phyloP scores from a whole-genome alignment of 768 basidiomycete species.

The Tricholoma sp. region DNA sequence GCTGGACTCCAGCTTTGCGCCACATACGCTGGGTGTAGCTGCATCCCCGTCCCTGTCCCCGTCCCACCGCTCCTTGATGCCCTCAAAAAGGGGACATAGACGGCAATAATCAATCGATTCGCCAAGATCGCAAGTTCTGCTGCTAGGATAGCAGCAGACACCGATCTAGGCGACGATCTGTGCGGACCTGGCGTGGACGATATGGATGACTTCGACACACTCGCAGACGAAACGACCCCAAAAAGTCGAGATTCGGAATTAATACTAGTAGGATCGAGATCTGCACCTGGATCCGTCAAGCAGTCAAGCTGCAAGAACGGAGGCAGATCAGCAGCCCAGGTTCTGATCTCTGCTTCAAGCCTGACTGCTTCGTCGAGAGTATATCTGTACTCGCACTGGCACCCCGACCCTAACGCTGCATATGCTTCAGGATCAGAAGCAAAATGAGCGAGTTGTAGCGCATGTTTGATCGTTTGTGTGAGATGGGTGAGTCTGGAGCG shows the following conservation, averaged over 20 bases:
- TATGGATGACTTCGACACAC: no score
- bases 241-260: neutral
- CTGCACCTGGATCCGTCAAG: no score
- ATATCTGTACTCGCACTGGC: constrained; percentile 24
- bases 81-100: constrained; percentile 64
- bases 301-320: constrained; percentile 33
- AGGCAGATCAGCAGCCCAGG: constrained; percentile 52
- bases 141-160: constrained; percentile 40
- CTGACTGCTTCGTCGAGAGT: constrained; percentile 59
- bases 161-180: constrained; percentile 12
- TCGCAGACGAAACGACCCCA: no score
- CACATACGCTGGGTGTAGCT: constrained; percentile 7
- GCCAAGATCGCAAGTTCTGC: constrained; percentile 51
- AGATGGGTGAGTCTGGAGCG: constrained; percentile 51
- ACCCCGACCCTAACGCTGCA: neutral
- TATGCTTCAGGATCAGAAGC: neutral
- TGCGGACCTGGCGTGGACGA: no score
- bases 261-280: neutral
- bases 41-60: neutral
- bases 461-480: constrained; percentile 55
- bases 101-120: constrained; percentile 55
- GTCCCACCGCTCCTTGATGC: constrained; percentile 1
- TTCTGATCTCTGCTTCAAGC: constrained; percentile 52
- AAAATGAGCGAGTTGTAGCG: constrained; percentile 40
- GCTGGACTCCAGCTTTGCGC: constrained; percentile 43